phyloP scores from a whole-genome alignment of 2,329 filamentous ascomycete species.

The Scedosporium apiospermum region DNA sequence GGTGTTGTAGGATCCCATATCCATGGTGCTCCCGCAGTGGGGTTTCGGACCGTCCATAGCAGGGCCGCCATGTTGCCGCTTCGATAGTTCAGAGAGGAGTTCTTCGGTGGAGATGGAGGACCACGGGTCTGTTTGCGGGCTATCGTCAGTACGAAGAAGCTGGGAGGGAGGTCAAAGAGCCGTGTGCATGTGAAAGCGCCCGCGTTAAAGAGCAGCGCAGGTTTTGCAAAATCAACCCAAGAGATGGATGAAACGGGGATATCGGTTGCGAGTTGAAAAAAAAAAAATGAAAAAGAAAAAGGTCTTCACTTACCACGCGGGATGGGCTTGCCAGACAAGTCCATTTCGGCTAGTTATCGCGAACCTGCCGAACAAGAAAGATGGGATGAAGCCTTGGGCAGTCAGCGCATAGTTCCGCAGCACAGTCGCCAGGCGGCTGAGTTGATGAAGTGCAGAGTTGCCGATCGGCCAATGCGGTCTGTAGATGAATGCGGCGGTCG shows the following conservation, averaged over 20 bases:
- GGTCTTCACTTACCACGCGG: no score
- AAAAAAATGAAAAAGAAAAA: no score
- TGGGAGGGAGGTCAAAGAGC: background rate
- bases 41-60: conserved; percentile 30
- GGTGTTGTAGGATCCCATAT: conserved; percentile 53
- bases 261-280: no score
- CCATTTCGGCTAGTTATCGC: no score
- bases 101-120: conserved; percentile 41
- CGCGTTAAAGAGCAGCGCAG: background rate
- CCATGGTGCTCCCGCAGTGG: conserved; percentile 38
- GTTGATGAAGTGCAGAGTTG: no score
- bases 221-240: background rate
- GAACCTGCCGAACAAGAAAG: no score
- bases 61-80: conserved; percentile 28
- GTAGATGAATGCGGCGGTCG: no score
- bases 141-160: background rate
- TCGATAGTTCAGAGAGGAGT: conserved; percentile 42
- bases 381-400: no score
- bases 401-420: no score
- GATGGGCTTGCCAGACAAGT: no score
- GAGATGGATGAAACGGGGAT: background rate
- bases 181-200: background rate
- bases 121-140: conserved; percentile 18
- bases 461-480: no score
- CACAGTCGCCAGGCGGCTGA: no score